Conservation (phyloP, 225 moss, liverwort and hornwort species). For the Straminergon stramineum region DNA sequence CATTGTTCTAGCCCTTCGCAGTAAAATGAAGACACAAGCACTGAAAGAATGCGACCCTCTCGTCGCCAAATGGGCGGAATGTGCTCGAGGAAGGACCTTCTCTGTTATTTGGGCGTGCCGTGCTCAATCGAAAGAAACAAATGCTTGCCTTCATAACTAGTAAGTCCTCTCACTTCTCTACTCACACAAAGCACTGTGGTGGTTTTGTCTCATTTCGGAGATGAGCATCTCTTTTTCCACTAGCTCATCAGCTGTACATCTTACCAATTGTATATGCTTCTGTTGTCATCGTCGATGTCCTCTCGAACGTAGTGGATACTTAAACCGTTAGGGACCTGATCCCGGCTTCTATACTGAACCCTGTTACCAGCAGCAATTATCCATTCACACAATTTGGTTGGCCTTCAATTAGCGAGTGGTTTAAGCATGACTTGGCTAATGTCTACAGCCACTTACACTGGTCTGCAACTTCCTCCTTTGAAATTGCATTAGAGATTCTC, state of each 20-base stretch:
- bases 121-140: conserved; percentile 71
- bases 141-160: conserved; percentile 84
- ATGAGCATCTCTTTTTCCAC: background rate
- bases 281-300: background rate
- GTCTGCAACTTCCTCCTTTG: background rate
- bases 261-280: background rate
- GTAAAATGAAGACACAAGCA: conserved; percentile 97
- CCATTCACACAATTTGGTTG: background rate
- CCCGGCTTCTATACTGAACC: background rate
- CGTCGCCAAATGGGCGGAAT: conserved; percentile 89
- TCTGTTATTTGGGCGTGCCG: conserved; percentile 96
- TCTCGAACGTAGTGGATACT: background rate
- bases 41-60: conserved; percentile 87
- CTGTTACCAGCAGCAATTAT: background rate
- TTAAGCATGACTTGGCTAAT: background rate
- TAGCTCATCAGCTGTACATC: background rate
- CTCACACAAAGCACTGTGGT: background rate
- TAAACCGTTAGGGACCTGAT: background rate
- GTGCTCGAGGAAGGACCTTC: conserved; percentile 80
- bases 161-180: conserved; percentile 8
- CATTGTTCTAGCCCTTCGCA: conserved; percentile 85
- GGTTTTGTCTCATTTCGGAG: background rate
- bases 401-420: background rate
- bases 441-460: background rate
- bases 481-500: background rate